phyloP scores from a whole-genome alignment of 139 green algal species.

The Micractinium sp. region DNA sequence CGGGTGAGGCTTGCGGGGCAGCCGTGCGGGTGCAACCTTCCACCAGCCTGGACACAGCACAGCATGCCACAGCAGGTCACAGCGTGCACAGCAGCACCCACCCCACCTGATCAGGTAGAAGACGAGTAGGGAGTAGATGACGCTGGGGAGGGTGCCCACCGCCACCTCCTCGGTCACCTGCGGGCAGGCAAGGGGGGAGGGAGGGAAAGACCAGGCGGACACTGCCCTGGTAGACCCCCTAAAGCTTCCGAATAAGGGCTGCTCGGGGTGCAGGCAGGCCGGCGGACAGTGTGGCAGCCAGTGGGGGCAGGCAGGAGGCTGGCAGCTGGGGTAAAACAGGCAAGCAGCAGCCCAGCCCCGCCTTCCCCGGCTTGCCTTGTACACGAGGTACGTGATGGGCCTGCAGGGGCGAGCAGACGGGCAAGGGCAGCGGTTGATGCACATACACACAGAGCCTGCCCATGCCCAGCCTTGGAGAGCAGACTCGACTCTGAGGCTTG shows the following conservation, averaged over 20 bases:
- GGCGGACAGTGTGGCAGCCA: slow-evolving; percentile 18
- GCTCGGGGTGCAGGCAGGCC: slow-evolving; percentile 69
- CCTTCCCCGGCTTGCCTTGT: neutral
- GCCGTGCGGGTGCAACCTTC: neutral
- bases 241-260: slow-evolving; percentile 48
- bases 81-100: neutral
- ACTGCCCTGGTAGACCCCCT: too few species aligned
- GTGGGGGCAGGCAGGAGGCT: slow-evolving; percentile 66
- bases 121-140: slow-evolving; percentile 47
- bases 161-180: slow-evolving; percentile 76
- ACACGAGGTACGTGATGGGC: neutral
- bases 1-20: too few species aligned
- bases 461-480: neutral
- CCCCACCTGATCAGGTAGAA: slow-evolving; percentile 55
- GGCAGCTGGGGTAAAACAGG: neutral
- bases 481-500: neutral
- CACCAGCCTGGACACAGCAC: neutral
- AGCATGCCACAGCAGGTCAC: neutral
- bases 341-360: too few species aligned
- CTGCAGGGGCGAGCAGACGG: slow-evolving; percentile 41
- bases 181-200: neutral
- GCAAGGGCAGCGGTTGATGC: slow-evolving; percentile 70
- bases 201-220: too few species aligned
- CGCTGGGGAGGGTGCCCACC: slow-evolving; percentile 28
- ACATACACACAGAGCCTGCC: neutral